Base-by-base conservation (phyloP, 2,329 filamentous ascomycete genomes). In the Elsinoe batatas region DNA sequence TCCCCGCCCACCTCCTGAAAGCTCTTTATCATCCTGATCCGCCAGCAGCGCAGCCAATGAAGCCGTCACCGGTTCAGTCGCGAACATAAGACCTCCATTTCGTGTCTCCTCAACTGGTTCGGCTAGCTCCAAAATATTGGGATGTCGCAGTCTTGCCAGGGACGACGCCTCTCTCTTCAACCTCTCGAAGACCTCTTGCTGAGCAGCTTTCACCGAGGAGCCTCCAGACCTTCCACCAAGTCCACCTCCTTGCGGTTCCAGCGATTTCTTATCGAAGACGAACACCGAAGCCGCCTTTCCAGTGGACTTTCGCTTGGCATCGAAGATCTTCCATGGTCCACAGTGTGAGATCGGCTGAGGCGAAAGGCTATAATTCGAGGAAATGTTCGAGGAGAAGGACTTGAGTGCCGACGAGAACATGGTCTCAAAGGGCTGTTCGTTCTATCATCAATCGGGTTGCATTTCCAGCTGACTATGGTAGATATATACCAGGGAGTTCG, bases 401-500 rank as follows among this genome's bases (percentile, higher is more conserved):
- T 97, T 97, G 69, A 97, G 80, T 61, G 89, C 88, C 60, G 85
- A 91, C 67, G 89, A 88, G 73, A 96, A 95, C 91, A 97, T 96
- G 69, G 67, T 80, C 22, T 46, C 40, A 1, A 44, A 47, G 40
- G 32, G 26, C 3, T 11, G 40, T 5, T 17, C 12, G 17, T 40
- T 32, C 20, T 42, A 4, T 42, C 51, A 53, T 53, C 15, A 53
- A 53, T 37, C 49, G 10, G 33, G 49, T 53, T 20, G 49, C 44
- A 35, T 35, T 3, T 44, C 40, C 40, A 12, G 26, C 26, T 30
- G 26, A 30, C 8, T 30, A 30, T 30, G 26, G 26, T 30, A 30
- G 26, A 8, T 30, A 8, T 30, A 8, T 30, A 30, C 5, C 7
- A 8, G 26, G 26, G 4, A 8, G 26, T 5, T 30, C 26, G 26